phyloP scores from a whole-genome alignment of 2,329 filamentous ascomycete genomes.

The Apiospora aurea region DNA sequence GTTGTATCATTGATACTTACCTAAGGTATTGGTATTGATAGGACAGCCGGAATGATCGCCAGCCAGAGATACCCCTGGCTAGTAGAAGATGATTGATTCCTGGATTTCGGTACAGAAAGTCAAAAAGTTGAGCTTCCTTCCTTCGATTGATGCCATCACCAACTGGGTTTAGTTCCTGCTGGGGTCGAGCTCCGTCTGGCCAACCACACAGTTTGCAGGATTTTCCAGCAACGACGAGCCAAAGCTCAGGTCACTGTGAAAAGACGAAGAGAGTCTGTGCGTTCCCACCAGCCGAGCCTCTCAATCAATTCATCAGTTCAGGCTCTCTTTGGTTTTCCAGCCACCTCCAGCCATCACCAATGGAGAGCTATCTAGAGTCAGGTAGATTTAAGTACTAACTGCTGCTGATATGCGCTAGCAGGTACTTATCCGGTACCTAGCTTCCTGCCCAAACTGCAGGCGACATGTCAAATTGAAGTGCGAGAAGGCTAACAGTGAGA shows the following conservation, averaged over 20 bases:
- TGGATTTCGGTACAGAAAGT: not conserved
- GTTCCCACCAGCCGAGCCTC: not conserved
- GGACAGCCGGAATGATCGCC: not conserved
- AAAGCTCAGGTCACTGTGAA: not conserved
- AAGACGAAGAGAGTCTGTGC: constrained; percentile 5
- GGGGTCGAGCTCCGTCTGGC: constrained; percentile 5
- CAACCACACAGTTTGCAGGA: constrained; percentile 4
- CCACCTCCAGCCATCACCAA: not conserved
- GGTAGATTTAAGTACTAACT: not conserved
- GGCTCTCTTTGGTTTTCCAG: not conserved
- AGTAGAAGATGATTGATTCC: not conserved
- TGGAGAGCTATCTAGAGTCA: not conserved
- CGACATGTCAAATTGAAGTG: not conserved
- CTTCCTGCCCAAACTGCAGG: not conserved
- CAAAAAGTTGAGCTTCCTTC: constrained; percentile 4
- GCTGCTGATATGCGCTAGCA: not conserved
- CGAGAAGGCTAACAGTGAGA: constrained; percentile 8
- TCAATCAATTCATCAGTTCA: not conserved
- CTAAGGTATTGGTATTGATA: not conserved
- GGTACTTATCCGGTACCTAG: not conserved
- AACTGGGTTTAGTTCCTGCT: not conserved
- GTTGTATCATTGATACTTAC: not conserved
- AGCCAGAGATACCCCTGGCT: not conserved
- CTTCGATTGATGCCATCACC: not conserved
- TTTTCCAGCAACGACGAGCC: not conserved